These are phyloP conservation scores for Betula pendula DNA, from an alignment of 306 rosid genomes.

Conservation along the genomic window DNA sequence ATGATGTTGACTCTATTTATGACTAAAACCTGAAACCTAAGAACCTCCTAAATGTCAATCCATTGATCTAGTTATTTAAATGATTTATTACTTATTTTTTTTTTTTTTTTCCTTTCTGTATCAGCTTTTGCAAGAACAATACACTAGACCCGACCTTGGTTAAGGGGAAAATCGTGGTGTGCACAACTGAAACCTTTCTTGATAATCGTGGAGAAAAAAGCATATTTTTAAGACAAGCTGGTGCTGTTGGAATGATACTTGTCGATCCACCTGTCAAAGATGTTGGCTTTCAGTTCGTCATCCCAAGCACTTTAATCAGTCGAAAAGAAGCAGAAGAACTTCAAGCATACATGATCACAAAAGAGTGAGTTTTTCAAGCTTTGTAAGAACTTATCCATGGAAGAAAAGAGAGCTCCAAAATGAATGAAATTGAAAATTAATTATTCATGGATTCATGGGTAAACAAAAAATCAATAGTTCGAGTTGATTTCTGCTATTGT, in stretches of 20 bases:
- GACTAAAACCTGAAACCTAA: too few relatives aligned
- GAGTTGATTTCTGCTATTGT: constrained; percentile 21
- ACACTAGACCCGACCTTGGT: constrained; percentile 51
- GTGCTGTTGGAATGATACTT: constrained; percentile 73
- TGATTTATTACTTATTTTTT: too few relatives aligned
- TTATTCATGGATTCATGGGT: constrained; percentile 2
- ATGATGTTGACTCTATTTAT: background rate
- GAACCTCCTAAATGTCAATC: too few relatives aligned
- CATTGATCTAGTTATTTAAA: too few relatives aligned
- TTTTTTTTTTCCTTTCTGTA: constrained; percentile 9
- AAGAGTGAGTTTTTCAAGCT: constrained; percentile 50
- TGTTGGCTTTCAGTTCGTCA: constrained; percentile 58
- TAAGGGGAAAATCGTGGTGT: constrained; percentile 61
- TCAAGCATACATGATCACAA: constrained; percentile 49
- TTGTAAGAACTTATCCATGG: background rate
- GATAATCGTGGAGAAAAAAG: constrained; percentile 46
- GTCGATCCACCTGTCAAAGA: constrained; percentile 59
- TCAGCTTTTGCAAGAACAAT: constrained; percentile 70
- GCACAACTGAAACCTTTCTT: constrained; percentile 43
- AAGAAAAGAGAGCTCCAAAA: background rate
- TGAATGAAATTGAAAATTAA: background rate
- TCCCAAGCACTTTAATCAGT: constrained; percentile 62
- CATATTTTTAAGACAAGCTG: constrained; percentile 44
- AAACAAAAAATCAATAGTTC: background rate
- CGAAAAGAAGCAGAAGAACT: constrained; percentile 58